A percentile compares a stretch with the other conserved stretches of the same genome.
Evolutionary conservation across 345 rosid species (phyloP).

Genomic region (Sonneratia caseolaris): DNA sequence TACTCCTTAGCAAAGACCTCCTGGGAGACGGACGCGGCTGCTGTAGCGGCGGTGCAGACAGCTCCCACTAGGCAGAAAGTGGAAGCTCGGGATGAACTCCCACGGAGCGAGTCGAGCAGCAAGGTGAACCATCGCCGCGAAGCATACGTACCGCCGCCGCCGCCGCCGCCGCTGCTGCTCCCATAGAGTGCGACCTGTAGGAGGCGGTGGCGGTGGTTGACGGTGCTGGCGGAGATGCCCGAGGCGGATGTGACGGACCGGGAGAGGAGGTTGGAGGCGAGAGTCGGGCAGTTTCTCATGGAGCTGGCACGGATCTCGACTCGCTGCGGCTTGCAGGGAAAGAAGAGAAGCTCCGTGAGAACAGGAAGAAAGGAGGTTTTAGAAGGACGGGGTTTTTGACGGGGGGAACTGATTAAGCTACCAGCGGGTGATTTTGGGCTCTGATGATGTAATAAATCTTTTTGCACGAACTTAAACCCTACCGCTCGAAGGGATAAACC

Average conservation of each 20-base stretch:
- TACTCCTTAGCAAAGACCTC: constrained; percentile 48
- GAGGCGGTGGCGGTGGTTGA: constrained; percentile 12
- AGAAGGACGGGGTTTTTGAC: no score
- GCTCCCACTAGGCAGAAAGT: constrained; percentile 31
- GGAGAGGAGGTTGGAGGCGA: constrained; percentile 25
- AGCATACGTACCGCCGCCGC: background rate
- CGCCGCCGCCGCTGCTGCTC: constrained; percentile 8
- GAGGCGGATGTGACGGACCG: constrained; percentile 20
- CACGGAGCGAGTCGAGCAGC: constrained; percentile 13
- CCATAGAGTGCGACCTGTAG: constrained; percentile 27
- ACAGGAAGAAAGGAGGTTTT: background rate
- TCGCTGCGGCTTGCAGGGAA: background rate
- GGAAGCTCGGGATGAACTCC: constrained; percentile 11
- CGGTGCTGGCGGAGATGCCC: constrained; percentile 11
- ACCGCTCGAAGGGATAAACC: background rate
- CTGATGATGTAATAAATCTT: no score
- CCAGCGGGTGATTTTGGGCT: no score
- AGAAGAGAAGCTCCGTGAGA: background rate
- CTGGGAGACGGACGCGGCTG: constrained; percentile 20
- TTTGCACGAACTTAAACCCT: background rate
- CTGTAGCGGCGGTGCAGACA: constrained; percentile 13
- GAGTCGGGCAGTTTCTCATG: constrained; percentile 34
- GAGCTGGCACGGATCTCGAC: constrained; percentile 11
- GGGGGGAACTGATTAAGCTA: no score
- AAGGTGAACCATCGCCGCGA: constrained; percentile 23